Conservation (phyloP, 2,329 filamentous ascomycete species). For the Diaporthe sp. region DNA sequence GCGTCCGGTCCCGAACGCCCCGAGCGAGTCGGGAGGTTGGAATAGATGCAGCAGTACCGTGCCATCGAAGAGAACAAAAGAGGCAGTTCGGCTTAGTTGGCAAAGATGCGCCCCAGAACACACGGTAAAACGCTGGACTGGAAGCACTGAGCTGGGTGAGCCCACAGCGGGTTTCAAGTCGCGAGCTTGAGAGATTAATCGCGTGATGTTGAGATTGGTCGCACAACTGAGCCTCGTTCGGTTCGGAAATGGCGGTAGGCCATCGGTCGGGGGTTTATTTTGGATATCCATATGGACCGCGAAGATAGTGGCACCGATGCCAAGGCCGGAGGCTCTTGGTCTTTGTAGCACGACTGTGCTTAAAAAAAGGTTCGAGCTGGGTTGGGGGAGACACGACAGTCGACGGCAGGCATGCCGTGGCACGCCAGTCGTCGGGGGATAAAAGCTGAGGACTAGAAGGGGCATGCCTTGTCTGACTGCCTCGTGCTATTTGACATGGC, state of each 20-base stretch:
- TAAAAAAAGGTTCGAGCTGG: neutral
- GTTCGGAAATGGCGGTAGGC: slow-evolving; percentile 19
- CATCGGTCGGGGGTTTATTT: neutral
- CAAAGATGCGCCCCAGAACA: neutral
- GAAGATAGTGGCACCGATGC: neutral
- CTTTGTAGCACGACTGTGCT: neutral
- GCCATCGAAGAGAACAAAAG: neutral
- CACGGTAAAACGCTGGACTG: neutral
- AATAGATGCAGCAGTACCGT: neutral
- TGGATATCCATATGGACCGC: neutral
- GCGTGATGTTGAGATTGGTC: slow-evolving; percentile 15
- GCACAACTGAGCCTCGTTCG: slow-evolving; percentile 15
- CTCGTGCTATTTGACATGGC: neutral
- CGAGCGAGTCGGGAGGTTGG: neutral
- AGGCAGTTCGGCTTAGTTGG: neutral
- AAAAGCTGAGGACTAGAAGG: neutral
- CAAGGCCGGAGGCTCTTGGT: slow-evolving; percentile 1
- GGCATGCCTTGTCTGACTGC: neutral
- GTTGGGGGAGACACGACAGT: neutral
- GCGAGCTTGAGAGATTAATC: slow-evolving; percentile 27
- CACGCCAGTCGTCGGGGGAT: neutral
- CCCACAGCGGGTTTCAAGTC: slow-evolving; percentile 21
- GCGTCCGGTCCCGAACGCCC: neutral
- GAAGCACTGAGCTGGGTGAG: slow-evolving; percentile 11
- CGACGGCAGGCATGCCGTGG: neutral